Conservation (phyloP, 176 grass and related monocot genomes). For the Bromus sterilis region DNA sequence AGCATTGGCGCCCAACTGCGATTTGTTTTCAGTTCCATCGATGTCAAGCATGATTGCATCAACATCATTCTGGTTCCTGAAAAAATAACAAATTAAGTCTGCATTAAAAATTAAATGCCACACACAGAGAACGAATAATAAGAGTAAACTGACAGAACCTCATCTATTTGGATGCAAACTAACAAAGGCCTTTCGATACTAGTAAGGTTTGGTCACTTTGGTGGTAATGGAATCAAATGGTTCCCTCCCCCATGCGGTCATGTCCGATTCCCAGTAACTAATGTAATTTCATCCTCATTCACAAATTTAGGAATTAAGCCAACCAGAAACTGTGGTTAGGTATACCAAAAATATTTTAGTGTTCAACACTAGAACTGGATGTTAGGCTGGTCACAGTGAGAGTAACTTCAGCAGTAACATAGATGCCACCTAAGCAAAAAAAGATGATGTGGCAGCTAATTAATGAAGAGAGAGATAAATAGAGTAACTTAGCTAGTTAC, state of each 20-base stretch:
- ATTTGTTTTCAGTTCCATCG: constrained; percentile 92
- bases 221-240: background rate
- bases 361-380: background rate
- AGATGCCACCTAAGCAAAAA: no score
- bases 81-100: background rate
- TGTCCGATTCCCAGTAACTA: background rate
- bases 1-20: constrained; percentile 86
- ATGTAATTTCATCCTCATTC: background rate
- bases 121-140: background rate
- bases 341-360: background rate
- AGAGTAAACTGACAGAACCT: background rate
- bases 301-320: background rate
- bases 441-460: no score
- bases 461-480: no score
- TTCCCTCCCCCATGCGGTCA: background rate
- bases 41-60: constrained; percentile 94
- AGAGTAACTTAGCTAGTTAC: no score
- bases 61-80: constrained; percentile 80
- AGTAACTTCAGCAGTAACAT: no score
- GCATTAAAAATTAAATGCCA: background rate
- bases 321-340: background rate
- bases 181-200: background rate
- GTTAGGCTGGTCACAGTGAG: no score
- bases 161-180: background rate
- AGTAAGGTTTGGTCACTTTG: background rate